Percentiles rank a stretch among this genome's conserved stretches.
phyloP scores from a whole-genome alignment of 2,329 filamentous ascomycete species.

The Aspergillus sp. region DNA sequence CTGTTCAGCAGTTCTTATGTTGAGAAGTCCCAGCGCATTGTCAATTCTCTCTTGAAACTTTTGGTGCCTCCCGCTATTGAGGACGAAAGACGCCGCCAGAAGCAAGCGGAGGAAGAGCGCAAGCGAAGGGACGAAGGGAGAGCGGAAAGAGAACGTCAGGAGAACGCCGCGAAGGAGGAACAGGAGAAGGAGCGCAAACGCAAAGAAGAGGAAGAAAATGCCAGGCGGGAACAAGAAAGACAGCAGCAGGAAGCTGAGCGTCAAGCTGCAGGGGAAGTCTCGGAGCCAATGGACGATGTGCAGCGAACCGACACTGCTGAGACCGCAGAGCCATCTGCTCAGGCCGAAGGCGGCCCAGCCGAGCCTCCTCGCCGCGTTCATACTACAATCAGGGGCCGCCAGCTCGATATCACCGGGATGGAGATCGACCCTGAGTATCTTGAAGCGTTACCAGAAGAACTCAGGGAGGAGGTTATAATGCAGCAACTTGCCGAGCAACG shows the following conservation, averaged over 20 bases:
- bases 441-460: constrained; percentile 92
- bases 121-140: constrained; percentile 53
- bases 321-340: constrained; percentile 21
- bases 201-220: constrained; percentile 60
- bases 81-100: constrained; percentile 62
- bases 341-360: constrained; percentile 38
- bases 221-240: constrained; percentile 50
- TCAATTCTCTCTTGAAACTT: constrained; percentile 59
- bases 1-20: constrained; percentile 61
- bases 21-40: constrained; percentile 61
- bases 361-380: constrained; percentile 54
- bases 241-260: constrained; percentile 53
- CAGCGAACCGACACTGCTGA: constrained; percentile 43
- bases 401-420: constrained; percentile 86
- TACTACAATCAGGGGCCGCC: constrained; percentile 74
- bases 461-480: constrained; percentile 91
- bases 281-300: constrained; percentile 66
- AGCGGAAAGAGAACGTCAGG: constrained; percentile 52
- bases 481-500: constrained; percentile 77
- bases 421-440: constrained; percentile 93
- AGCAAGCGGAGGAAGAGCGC: constrained; percentile 46
- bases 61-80: constrained; percentile 79
- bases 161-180: constrained; percentile 57
- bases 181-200: constrained; percentile 62
- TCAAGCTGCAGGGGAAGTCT: constrained; percentile 35